phyloP scores from a whole-genome alignment of 495 filamentous ascomycete species.

The Xylaria bambusicola region DNA sequence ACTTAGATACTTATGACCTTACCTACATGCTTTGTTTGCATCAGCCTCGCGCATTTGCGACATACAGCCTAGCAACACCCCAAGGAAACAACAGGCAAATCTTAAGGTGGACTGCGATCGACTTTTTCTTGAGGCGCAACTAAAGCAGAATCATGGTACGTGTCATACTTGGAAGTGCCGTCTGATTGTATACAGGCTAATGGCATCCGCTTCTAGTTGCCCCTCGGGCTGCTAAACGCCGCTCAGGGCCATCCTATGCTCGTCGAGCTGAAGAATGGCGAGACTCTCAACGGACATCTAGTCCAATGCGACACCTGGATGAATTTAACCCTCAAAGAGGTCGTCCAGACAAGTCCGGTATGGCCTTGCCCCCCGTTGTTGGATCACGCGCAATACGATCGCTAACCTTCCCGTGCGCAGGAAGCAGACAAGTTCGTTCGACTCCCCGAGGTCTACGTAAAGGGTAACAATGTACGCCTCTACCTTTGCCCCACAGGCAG shows the following conservation, averaged over 20 bases:
- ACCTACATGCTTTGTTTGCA: not conserved
- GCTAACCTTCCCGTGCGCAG: slow-evolving; percentile 30
- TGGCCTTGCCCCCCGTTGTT: slow-evolving; percentile 2
- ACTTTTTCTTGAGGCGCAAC: slow-evolving; percentile 11
- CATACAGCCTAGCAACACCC: not conserved
- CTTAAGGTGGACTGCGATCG: slow-evolving; percentile 2
- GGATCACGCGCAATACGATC: not conserved
- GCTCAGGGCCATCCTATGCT: slow-evolving; percentile 99
- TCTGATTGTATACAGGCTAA: slow-evolving; percentile 17
- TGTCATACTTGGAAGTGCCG: not conserved
- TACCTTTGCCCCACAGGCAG: not conserved
- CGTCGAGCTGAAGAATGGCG: slow-evolving; percentile 98
- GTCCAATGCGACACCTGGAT: slow-evolving; percentile 99
- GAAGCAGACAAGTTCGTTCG: slow-evolving; percentile 93
- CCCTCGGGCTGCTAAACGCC: slow-evolving; percentile 88
- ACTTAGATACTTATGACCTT: not conserved
- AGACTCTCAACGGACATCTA: slow-evolving; percentile 93
- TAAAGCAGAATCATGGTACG: slow-evolving; percentile 19
- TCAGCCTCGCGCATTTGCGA: slow-evolving; percentile 7
- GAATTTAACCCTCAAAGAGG: slow-evolving; percentile 95
- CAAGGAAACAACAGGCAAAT: too few relatives aligned
- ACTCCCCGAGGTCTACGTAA: slow-evolving; percentile 90
- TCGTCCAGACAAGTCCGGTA: slow-evolving; percentile 91
- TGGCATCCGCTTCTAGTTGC: slow-evolving; percentile 59
- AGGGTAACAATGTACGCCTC: slow-evolving; percentile 85